These are phyloP conservation scores for Irpex sp. DNA, from an alignment of 1,284 basidiomycete genomes.

Conservation along the genomic window DNA sequence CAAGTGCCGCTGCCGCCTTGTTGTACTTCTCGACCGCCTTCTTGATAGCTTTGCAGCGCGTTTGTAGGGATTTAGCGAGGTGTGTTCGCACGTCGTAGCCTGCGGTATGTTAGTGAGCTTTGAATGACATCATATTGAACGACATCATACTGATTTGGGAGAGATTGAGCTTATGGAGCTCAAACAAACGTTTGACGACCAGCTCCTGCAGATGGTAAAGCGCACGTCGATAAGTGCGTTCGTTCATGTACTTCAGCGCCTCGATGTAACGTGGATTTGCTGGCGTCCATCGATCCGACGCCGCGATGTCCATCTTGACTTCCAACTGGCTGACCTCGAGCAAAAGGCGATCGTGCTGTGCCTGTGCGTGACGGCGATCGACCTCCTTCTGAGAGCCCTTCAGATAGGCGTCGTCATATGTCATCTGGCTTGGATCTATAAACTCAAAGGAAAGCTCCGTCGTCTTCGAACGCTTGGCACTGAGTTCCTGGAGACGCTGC, in stretches of 20 bases:
- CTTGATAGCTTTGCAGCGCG: constrained; percentile 17
- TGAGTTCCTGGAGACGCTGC: constrained; percentile 14
- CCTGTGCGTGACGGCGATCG: no score
- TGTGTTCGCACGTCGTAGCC: constrained; percentile 22
- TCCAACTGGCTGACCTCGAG: no score
- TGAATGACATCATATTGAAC: background rate
- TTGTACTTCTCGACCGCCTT: constrained; percentile 23
- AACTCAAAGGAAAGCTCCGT: no score
- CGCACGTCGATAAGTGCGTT: constrained; percentile 19
- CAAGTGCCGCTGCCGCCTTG: constrained; percentile 15
- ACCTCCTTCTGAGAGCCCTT: no score
- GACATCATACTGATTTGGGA: constrained; percentile 18
- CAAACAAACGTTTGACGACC: constrained; percentile 27
- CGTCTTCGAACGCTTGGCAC: constrained; percentile 1
- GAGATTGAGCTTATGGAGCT: constrained; percentile 27
- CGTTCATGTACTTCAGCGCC: constrained; percentile 11
- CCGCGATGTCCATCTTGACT: no score
- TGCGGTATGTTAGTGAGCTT: constrained; percentile 5
- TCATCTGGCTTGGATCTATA: background rate
- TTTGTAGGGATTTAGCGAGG: constrained; percentile 20
- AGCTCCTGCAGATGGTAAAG: constrained; percentile 24
- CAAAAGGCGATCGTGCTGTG: no score
- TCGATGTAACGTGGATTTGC: background rate
- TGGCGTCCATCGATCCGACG: no score
- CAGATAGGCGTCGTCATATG: background rate